Evolutionary conservation across 441 rosid genomes (phyloP), one percentile per base, ranked within the genome.

Genomic region (Geranium incanum): DNA sequence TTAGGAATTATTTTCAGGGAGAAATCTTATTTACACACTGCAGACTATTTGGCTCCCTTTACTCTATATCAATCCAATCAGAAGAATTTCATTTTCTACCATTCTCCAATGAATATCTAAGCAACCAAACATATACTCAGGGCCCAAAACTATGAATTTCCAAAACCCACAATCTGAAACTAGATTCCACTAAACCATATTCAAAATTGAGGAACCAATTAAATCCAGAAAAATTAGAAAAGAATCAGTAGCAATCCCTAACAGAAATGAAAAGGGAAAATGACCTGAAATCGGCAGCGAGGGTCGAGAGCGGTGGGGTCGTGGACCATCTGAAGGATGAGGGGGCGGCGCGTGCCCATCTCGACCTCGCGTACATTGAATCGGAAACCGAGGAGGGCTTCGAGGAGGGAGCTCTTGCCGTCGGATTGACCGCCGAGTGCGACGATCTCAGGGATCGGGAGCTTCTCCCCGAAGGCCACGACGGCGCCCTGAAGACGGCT

Each of bases 381-480:
- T 16, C 97, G 91, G 71, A 94, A 94, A 4, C 97, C 97, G 16
- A 94, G 81, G 11, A 92, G 89, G 0, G 97, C 98, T 78, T 92
- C 98, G 1, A 94, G 91, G 9, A 94, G 97, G 59, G 99, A 90
- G 76, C 99, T 94, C 78, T 94, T 94, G 0, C 97, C 97, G 11
- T 91, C 97, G 0, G 98, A 94, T 76, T 94, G 98, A 0, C 98
- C 96, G 3, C 98, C 98, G 4, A 94, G 78, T 55, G 96, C 97
- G 1, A 94, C 97, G n/a, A 94, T 94, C 81, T 94, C 98, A 0
- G 98, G 97, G 43, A 94, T 94, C 0, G 97, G 96, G 60, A 94
- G 91, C 77, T 90, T 91, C 85, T 94, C 98, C 0, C 98, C 97
- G 77, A 94, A 91, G 41, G 97, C 98, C n/a, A 94, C 99, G 0